Percentiles rank a stretch among this genome's conserved stretches.
Conservation (phyloP, 768 basidiomycete genomes). For the Leccinellum luteum region DNA sequence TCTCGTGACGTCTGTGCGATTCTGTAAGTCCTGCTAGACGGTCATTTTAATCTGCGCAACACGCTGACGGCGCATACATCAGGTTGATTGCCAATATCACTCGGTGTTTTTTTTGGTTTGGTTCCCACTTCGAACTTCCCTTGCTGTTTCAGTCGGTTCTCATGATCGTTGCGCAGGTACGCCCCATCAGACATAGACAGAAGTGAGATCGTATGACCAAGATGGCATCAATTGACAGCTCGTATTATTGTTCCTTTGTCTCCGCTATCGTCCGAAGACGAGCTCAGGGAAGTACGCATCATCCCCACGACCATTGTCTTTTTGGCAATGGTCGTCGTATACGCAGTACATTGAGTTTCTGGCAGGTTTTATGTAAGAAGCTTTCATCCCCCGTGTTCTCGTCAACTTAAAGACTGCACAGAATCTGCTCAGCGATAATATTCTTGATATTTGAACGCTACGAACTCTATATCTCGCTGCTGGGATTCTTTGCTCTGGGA, state of each 20-base stretch:
- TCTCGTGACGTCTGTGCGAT: conserved; percentile 87
- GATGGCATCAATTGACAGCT: conserved; percentile 44
- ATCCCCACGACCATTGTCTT: conserved; percentile 66
- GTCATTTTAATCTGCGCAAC: neutral
- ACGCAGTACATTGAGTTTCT: conserved; percentile 81
- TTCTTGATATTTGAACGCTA: conserved; percentile 73
- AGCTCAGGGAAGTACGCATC: conserved; percentile 58
- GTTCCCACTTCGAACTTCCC: conserved; percentile 72
- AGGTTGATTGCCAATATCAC: conserved; percentile 84
- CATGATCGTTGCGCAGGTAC: conserved; percentile 82
- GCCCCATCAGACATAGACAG: conserved; percentile 15
- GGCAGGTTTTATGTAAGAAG: conserved; percentile 65
- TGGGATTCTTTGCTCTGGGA: conserved; percentile 79
- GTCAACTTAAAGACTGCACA: conserved; percentile 16
- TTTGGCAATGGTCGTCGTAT: conserved; percentile 86
- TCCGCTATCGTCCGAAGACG: conserved; percentile 59
- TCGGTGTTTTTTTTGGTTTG: conserved; percentile 90
- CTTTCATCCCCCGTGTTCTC: conserved; percentile 3
- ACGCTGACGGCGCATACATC: conserved; percentile 10
- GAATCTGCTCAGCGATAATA: conserved; percentile 67
- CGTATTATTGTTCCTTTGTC: conserved; percentile 78
- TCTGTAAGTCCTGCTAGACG: conserved; percentile 43
- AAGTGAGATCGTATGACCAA: conserved; percentile 20
- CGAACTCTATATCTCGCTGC: conserved; percentile 52
- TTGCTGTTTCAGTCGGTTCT: conserved; percentile 79